A percentile compares a stretch with the other conserved stretches of the same genome.
Evolutionary conservation across 2,329 filamentous ascomycete genomes (phyloP).

Genomic region (Diplodia scrobiculata): DNA sequence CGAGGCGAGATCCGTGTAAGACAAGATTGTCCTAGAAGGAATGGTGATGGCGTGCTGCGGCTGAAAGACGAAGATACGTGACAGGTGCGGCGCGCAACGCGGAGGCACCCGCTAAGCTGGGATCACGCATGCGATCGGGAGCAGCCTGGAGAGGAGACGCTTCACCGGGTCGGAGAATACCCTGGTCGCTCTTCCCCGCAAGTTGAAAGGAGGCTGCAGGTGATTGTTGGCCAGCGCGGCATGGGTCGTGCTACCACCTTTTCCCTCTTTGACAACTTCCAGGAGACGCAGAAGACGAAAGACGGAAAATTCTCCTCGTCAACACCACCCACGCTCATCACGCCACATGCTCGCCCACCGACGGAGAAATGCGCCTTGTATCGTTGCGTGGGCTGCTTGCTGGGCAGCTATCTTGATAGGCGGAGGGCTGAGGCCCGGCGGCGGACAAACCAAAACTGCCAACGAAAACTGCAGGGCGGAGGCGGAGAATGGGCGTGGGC

Average conservation of each 20-base stretch:
- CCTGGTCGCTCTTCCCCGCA: constrained; percentile 5
- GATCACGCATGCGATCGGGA: not conserved
- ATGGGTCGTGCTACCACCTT: not conserved
- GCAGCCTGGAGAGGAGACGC: not conserved
- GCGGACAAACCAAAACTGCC: constrained; percentile 19
- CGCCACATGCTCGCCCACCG: not conserved
- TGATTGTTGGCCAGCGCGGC: constrained; percentile 1
- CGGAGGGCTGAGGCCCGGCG: not conserved
- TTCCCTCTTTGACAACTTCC: not conserved
- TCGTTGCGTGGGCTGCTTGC: not conserved
- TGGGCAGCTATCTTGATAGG: constrained; percentile 16
- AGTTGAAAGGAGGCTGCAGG: not conserved
- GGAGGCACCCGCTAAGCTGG: not conserved
- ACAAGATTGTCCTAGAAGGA: not conserved
- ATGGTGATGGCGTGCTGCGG: constrained; percentile 2
- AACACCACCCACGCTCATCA: not conserved
- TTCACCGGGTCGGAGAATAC: not conserved
- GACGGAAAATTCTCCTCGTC: not conserved
- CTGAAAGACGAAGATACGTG: not conserved
- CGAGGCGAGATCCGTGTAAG: constrained; percentile 5
- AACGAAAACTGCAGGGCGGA: constrained; percentile 5
- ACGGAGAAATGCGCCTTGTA: not conserved
- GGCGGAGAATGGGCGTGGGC: not conserved
- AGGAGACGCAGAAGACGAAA: not conserved
- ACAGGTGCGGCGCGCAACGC: not conserved